Evolutionary conservation across 1,284 basidiomycete genomes (phyloP), one percentile per base, ranked within the genome.

Genomic region (Puccinia polysora): DNA sequence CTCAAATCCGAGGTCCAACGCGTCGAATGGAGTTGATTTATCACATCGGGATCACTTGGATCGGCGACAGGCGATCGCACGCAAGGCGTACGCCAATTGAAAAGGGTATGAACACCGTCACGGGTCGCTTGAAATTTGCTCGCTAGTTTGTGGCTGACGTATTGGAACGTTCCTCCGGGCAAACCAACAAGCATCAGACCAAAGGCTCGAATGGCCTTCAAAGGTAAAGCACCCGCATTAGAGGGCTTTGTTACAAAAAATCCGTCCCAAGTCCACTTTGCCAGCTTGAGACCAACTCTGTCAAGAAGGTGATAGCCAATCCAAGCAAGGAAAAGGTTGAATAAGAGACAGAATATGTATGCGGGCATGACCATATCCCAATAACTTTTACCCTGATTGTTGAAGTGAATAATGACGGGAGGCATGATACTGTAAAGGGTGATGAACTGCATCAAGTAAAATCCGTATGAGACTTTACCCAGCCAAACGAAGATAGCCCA

Each of bases 361-460:
- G 80, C 77, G 34, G 78, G 79, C 62, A 78, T 78, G 76, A 81
- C 79, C 73, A 78, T 77, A 75, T 77, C 77, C 80, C 80, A 81
- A 78, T 79, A 81, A 45, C 76, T 76, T 43, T 76, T 74, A 18
- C 77, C 77, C 3, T 74, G 72, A 65, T 75, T 75, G 74, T 75
- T 75, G 75, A 80, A 80, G 76, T 79, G 73, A 64, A 73, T 73
- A 69, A 80, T 75, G 73, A 81, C 69, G 69, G 78, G 77, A 20
- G 80, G 80, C 79, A 81, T 80, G 75, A 81, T 73, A 62, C 77
- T 77, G 74, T 81, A 81, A 68, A 81, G 76, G 73, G 78, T 77
- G 64, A 80, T 76, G 79, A 80, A 81, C 77, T 81, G 80, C 75
- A 80, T 80, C 32, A 81, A 77, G 75, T 81, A 81, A 78, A 81